Evolutionary conservation across 148 eudicot species (phyloP).

Genomic region (Cornus controversa): DNA sequence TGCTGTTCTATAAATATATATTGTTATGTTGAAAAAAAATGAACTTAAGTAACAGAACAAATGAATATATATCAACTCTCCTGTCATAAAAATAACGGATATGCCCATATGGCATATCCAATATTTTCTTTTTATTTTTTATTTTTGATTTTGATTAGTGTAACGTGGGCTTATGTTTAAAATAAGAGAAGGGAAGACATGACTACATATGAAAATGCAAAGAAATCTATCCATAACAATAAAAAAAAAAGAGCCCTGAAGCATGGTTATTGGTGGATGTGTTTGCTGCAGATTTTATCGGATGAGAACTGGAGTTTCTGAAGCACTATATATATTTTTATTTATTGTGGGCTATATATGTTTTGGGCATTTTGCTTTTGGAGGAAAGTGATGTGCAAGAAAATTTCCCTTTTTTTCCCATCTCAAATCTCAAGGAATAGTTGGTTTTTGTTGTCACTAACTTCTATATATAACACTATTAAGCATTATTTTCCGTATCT

Average conservation of each 20-base stretch:
- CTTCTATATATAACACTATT: no score
- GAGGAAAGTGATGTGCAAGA: not conserved
- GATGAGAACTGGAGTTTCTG: not conserved
- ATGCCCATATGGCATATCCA: no score
- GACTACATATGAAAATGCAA: not conserved
- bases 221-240: not conserved
- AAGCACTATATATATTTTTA: not conserved
- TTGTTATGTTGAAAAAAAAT: no score
- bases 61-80: no score
- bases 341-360: not conserved
- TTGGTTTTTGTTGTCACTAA: not conserved
- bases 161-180: not conserved
- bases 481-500: no score
- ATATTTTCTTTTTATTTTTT: no score
- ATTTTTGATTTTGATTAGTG: no score
- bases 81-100: no score
- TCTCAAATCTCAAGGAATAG: not conserved
- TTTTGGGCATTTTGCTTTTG: not conserved
- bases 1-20: no score
- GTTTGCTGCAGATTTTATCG: not conserved
- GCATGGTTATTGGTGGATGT: not conserved
- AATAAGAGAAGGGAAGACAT: conserved; percentile 2
- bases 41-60: no score
- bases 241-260: not conserved
- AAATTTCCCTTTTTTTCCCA: not conserved